Evolutionary conservation across 352 stramenopile species (phyloP).

Genomic region (Phytophthora multivora): DNA sequence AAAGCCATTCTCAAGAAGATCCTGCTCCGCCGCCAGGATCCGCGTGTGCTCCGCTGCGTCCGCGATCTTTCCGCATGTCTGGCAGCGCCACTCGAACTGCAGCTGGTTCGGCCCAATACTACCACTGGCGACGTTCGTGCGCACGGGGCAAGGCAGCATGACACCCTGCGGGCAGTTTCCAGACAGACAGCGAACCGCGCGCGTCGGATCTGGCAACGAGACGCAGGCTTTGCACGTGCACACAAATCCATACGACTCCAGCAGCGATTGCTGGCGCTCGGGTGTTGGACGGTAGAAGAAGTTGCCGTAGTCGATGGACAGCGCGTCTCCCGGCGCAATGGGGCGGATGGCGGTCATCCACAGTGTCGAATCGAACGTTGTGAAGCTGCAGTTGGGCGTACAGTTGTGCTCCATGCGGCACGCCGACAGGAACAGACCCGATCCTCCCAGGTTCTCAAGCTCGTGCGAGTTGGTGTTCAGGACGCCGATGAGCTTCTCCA

Average conservation of each 20-base stretch:
- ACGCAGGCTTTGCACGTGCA: conserved; percentile 67
- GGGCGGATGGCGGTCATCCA: conserved; percentile 81
- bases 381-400: conserved; percentile 76
- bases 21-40: conserved; percentile 54
- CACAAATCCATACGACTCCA: conserved; percentile 69
- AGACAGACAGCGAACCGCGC: conserved; percentile 57
- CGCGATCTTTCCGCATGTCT: conserved; percentile 42
- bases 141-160: conserved; percentile 53
- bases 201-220: conserved; percentile 52
- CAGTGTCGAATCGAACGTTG: conserved; percentile 65
- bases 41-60: conserved; percentile 33
- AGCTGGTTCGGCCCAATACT: conserved; percentile 39
- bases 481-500: conserved; percentile 70
- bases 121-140: conserved; percentile 22
- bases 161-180: conserved; percentile 40
- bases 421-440: conserved; percentile 71
- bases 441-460: conserved; percentile 73
- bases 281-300: conserved; percentile 75
- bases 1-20: conserved; percentile 65
- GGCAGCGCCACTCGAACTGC: conserved; percentile 64
- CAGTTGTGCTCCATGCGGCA: conserved; percentile 82
- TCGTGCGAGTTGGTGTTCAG: conserved; percentile 82
- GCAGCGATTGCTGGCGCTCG: conserved; percentile 59
- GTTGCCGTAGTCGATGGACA: conserved; percentile 84
- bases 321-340: conserved; percentile 58